Base-by-base conservation (phyloP, 2,329 filamentous ascomycete species). In the Didymella exigua region DNA sequence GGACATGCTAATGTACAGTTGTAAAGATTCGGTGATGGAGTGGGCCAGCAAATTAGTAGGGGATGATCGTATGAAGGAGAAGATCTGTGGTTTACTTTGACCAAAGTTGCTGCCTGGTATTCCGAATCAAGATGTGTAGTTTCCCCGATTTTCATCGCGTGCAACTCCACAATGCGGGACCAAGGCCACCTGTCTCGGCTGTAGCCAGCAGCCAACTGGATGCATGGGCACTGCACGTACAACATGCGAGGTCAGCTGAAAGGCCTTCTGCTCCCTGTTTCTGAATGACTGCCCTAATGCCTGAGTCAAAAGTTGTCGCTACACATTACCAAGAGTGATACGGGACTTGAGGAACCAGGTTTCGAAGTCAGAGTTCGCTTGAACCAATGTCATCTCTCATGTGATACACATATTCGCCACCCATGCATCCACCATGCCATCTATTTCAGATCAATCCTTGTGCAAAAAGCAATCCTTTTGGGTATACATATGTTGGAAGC, bases 161-260 rank as follows among this genome's bases (percentile, higher is more conserved):
- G 18, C 1, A 21, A 34, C 27, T 30, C 49, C 27, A 34, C 29
- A 46, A 44, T 29, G 45, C 33, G 23, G 40, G 27, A 7, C 26
- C 18, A 16, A 42, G 27, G 40, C 45, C 34, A 11, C 23, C 19
- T 24, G 18, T 18, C 14, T 8, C 11, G 23, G 21, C 14, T 3
- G 11, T 33, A 41, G 29, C 41, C 23, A 42, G 11, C 27, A 41
- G 29, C 41, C 23, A 42, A 46, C 26, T 41, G 31, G n/a, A 42
- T 29, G 46, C 41, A 41, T 37, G 8, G 36, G 36, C n/a, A 3
- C 14, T 21, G 5, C 47, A 42, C 52, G 52, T 47, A 10, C 2
- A 21, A n/a, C 21, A 14, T 41, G 42, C 52, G 52, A 46, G 27
- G 36, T 55, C 52, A 50, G 43, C 43, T 53, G 49, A 42, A 42